Evolutionary conservation across 495 filamentous ascomycete species (phyloP).

Genomic region (Entonaema liquescens): DNA sequence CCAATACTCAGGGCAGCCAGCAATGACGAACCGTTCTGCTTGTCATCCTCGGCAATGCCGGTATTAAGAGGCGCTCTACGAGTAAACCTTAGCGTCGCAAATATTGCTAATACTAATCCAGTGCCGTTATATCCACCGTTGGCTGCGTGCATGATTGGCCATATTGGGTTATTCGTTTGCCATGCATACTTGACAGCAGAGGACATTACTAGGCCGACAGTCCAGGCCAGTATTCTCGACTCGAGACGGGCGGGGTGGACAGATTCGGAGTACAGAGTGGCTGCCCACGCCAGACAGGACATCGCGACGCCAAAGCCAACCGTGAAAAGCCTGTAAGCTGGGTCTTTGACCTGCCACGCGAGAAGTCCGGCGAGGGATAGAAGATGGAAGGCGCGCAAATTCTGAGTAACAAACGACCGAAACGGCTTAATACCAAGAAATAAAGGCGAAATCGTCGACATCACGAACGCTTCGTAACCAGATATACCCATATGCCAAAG

Average conservation of each 20-base stretch:
- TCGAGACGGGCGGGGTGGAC: conserved; percentile 79
- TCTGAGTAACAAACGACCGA: conserved; percentile 70
- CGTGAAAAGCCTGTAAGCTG: conserved; percentile 79
- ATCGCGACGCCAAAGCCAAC: conserved; percentile 81
- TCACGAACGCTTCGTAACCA: conserved; percentile 89
- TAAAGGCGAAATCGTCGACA: conserved; percentile 82
- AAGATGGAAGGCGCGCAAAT: conserved; percentile 74
- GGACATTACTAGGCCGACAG: conserved; percentile 83
- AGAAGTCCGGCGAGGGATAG: conserved; percentile 80
- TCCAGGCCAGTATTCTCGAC: conserved; percentile 79
- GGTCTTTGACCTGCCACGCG: conserved; percentile 77
- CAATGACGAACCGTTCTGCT: conserved; percentile 69
- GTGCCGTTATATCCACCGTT: conserved; percentile 95
- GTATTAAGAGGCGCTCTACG: conserved; percentile 63
- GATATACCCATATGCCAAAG: conserved; percentile 99
- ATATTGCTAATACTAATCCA: conserved; percentile 76
- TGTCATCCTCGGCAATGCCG: conserved; percentile 51
- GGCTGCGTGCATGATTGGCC: conserved; percentile 87
- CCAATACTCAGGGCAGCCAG: conserved; percentile 80
- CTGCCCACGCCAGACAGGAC: conserved; percentile 82
- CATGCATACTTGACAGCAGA: conserved; percentile 92
- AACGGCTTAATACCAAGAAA: conserved; percentile 78
- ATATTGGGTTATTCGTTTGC: conserved; percentile 96
- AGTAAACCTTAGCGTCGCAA: conserved; percentile 77
- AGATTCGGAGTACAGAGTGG: conserved; percentile 79